Evolutionary conservation across 345 rosid genomes (phyloP), one percentile per base, ranked within the genome.

Genomic region (Leavenworthia alabamica): DNA sequence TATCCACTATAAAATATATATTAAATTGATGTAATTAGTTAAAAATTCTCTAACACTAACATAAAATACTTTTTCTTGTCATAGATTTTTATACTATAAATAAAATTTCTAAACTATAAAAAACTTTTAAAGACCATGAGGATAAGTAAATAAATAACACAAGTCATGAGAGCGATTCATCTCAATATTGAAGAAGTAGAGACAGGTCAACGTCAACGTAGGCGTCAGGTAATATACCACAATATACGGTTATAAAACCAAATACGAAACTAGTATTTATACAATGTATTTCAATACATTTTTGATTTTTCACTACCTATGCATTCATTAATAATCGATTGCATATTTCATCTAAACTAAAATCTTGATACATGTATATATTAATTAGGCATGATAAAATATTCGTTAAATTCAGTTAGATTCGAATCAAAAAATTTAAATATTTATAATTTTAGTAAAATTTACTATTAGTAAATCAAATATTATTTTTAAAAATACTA

Each of bases 151-250:
- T 20, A 1, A 26, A 26, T 4, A 26, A 26, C 28, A 26, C 15
- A 40, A 40, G 20, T n/a, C n/a, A n/a, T 40, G 45, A 40, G 10
- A 20, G 4, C 20, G 5, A 40, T 40, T 40, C 42, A 5, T 37
- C 42, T 37, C 3, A 6, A 37, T 46, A 6, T 9, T 50, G 22
- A 14, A 27, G 56, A 50, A 15, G 14, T 31, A 31, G 6, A 52
- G 41, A 52, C 6, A 52, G 27, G 27, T 52, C 41, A 52, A 32
- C 15, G 41, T 32, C 27, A 52, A 52, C 3, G 16, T 2, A 32
- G 6, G 27, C 57, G 16, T 17, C 42, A 32, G 57, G 57, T 52
- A 52, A 52, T 52, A 6, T 19, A 52, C 28, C 57, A 52, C 57
- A 41, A 52, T 52, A 32, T 32, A 52, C 28, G 16, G 57, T 52